Conservation (phyloP, 805 yeast species). For the Metschnikowia koreensis region DNA sequence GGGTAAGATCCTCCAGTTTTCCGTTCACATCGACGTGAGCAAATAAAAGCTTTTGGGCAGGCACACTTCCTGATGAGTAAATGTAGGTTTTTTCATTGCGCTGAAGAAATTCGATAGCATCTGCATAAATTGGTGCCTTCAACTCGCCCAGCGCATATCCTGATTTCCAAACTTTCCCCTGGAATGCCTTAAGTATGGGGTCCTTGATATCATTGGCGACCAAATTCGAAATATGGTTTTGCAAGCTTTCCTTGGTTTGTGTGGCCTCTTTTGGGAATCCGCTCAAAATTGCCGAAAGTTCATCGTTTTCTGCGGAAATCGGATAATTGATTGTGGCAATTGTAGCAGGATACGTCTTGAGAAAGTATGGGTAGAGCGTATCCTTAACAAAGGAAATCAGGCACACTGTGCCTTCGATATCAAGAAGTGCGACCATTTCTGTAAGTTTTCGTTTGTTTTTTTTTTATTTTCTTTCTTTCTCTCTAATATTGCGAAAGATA, state of each 20-base stretch:
- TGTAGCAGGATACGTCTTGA: conserved; percentile 45
- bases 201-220: conserved; percentile 74
- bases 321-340: conserved; percentile 29
- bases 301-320: conserved; percentile 7
- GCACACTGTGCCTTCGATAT: conserved; percentile 92
- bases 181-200: conserved; percentile 70
- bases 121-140: conserved; percentile 72
- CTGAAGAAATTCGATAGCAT: conserved; percentile 60
- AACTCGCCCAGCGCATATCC: conserved; percentile 81
- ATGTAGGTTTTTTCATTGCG: conserved; percentile 49
- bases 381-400: conserved; percentile 88
- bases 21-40: conserved; percentile 48
- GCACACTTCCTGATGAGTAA: conserved; percentile 86
- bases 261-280: conserved; percentile 45
- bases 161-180: conserved; percentile 77
- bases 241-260: conserved; percentile 30
- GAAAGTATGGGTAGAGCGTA: conserved; percentile 71
- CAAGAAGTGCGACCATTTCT: conserved; percentile 46
- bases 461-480: neutral
- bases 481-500: neutral
- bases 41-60: conserved; percentile 81
- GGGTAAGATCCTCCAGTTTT: conserved; percentile 50
- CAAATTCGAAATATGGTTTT: conserved; percentile 51
- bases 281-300: conserved; percentile 31
- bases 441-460: neutral